Conservation (phyloP, 176 grass and related monocot genomes). For the Pontederia paniculata region DNA sequence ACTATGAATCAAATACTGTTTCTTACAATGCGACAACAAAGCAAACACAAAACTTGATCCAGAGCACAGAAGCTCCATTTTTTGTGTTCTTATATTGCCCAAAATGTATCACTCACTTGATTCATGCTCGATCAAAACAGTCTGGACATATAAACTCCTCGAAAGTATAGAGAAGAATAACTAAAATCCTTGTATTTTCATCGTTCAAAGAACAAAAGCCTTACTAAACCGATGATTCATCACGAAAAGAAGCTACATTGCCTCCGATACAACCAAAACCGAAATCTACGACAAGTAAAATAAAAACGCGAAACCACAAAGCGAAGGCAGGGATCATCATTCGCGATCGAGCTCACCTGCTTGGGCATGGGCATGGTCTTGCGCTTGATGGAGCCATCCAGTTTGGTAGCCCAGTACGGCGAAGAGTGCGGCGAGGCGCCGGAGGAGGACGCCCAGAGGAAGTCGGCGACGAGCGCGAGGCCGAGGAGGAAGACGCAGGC, state of each 20-base stretch:
- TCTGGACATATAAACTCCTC: too few species aligned
- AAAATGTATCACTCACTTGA: too few species aligned
- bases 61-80: too few species aligned
- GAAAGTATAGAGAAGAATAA: too few species aligned
- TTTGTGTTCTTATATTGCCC: too few species aligned
- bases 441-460: slow-evolving; percentile 41
- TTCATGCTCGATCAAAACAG: too few species aligned
- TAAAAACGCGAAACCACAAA: neutral
- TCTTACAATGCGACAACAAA: too few species aligned
- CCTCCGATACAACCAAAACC: neutral
- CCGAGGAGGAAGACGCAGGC: slow-evolving; percentile 39
- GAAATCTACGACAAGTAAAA: neutral
- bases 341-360: slow-evolving; percentile 7
- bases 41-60: too few species aligned
- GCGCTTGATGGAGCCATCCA: neutral
- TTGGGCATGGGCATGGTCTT: neutral
- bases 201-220: neutral
- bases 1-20: too few species aligned
- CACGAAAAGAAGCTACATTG: slow-evolving; percentile 1
- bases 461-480: slow-evolving; percentile 41
- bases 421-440: slow-evolving; percentile 1
- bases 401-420: neutral
- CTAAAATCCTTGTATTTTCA: neutral
- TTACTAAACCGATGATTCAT: neutral
- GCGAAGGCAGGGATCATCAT: too few species aligned